A percentile compares a stretch with the other conserved stretches of the same genome.
These are phyloP conservation scores for Ceratocystis papillata DNA, from an alignment of 2,329 filamentous ascomycete genomes.

Conservation along the genomic window DNA sequence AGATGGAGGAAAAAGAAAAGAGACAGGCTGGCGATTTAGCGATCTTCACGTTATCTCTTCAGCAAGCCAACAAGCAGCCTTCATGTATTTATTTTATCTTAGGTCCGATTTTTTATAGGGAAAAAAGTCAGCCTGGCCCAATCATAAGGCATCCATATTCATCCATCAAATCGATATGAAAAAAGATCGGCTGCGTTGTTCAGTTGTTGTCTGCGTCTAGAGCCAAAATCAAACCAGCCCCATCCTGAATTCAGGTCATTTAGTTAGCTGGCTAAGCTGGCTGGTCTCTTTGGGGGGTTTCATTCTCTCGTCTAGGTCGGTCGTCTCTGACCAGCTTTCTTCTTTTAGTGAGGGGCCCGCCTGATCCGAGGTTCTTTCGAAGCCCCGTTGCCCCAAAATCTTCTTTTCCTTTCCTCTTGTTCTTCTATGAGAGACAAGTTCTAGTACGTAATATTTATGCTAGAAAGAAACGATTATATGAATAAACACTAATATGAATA, in stretches of 20 bases:
- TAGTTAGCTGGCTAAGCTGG: not conserved
- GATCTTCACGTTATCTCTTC: not conserved
- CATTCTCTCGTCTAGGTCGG: no score
- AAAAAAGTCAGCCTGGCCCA: not conserved
- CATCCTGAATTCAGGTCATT: not conserved
- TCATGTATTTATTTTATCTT: not conserved
- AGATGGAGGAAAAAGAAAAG: not conserved
- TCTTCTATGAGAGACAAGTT: not conserved
- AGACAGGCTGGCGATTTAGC: not conserved
- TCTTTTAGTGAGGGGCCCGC: not conserved
- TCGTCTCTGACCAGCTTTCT: not conserved
- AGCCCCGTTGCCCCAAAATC: not conserved
- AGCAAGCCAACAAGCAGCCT: not conserved
- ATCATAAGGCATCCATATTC: slow-evolving; percentile 1
- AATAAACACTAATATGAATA: no score
- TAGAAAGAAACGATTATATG: no score
- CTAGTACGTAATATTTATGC: no score
- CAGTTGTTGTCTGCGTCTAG: not conserved
- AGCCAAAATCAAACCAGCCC: not conserved
- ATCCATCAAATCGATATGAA: not conserved
- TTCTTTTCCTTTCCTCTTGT: not conserved
- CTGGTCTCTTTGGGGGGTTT: not conserved
- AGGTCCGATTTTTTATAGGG: not conserved
- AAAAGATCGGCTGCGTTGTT: not conserved
- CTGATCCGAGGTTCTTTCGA: not conserved